Conservation (phyloP, 176 grass and related monocot species). For the Musa acuminata region DNA sequence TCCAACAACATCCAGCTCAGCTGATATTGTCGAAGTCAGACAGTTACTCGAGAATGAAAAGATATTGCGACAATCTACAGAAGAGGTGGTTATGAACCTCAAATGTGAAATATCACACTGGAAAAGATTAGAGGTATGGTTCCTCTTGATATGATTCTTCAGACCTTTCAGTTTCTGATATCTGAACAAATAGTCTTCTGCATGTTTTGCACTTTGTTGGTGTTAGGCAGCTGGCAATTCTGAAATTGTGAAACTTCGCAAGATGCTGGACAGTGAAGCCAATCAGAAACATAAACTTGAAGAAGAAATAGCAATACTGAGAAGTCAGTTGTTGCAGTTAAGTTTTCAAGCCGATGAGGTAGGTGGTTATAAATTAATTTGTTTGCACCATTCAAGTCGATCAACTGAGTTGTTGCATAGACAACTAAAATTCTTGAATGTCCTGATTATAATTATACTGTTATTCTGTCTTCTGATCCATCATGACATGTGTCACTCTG, state of each 20-base stretch:
- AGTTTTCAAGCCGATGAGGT: slow-evolving; percentile 94
- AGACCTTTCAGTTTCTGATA: slow-evolving; percentile 12
- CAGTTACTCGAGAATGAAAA: slow-evolving; percentile 81
- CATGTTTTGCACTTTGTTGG: slow-evolving; percentile 19
- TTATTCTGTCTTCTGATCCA: neutral
- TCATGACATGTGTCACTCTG: too few relatives aligned
- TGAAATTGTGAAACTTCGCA: slow-evolving; percentile 68
- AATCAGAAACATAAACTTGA: slow-evolving; percentile 85
- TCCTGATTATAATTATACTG: neutral
- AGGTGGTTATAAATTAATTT: slow-evolving; percentile 10
- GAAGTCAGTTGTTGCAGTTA: slow-evolving; percentile 78
- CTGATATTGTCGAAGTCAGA: slow-evolving; percentile 39
- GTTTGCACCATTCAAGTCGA: neutral
- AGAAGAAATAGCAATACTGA: slow-evolving; percentile 78
- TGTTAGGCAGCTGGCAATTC: slow-evolving; percentile 61
- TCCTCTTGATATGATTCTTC: slow-evolving; percentile 11
- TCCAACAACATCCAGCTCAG: slow-evolving; percentile 40
- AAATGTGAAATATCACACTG: slow-evolving; percentile 83
- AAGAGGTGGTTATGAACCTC: slow-evolving; percentile 68
- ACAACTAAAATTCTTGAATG: neutral
- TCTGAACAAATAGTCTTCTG: slow-evolving; percentile 8
- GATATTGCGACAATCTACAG: slow-evolving; percentile 46
- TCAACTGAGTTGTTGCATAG: neutral
- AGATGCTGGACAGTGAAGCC: slow-evolving; percentile 72
- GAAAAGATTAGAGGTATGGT: slow-evolving; percentile 89